Conservation (phyloP, 495 filamentous ascomycete genomes). For the Aspergillus affinis region DNA sequence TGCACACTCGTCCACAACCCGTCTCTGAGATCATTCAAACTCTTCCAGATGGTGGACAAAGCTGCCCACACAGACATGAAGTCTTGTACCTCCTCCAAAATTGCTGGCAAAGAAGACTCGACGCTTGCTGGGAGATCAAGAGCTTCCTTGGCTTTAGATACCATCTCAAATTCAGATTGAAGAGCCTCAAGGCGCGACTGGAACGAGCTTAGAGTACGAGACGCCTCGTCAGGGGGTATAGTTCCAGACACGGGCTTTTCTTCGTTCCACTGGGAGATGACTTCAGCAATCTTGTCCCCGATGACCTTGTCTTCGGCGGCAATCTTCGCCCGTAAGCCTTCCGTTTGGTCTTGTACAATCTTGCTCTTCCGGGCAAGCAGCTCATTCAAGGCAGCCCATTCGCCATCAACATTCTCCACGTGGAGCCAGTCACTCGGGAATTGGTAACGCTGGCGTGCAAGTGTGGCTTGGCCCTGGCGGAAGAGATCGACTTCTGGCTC, state of each 20-base stretch:
- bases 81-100: slow-evolving; percentile 95
- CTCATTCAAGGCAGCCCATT: slow-evolving; percentile 90
- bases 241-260: slow-evolving; percentile 96
- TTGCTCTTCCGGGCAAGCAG: slow-evolving; percentile 85
- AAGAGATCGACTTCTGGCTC: slow-evolving; percentile 94
- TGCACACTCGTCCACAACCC: slow-evolving; percentile 90
- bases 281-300: slow-evolving; percentile 78
- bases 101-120: slow-evolving; percentile 72
- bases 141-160: slow-evolving; percentile 93
- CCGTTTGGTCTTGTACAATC: slow-evolving; percentile 92
- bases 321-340: slow-evolving; percentile 94
- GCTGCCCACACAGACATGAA: slow-evolving; percentile 98
- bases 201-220: slow-evolving; percentile 73
- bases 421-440: slow-evolving; percentile 91
- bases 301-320: slow-evolving; percentile 90
- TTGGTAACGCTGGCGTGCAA: slow-evolving; percentile 86
- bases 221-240: slow-evolving; percentile 84
- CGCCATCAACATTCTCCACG: slow-evolving; percentile 88
- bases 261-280: slow-evolving; percentile 82
- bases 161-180: slow-evolving; percentile 86
- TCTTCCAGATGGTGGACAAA: slow-evolving; percentile 94
- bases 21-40: slow-evolving; percentile 88
- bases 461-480: slow-evolving; percentile 87
- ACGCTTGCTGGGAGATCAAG: slow-evolving; percentile 79
- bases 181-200: slow-evolving; percentile 78